Conservation (phyloP, 495 filamentous ascomycete species). For the Penicillium desertorum region DNA sequence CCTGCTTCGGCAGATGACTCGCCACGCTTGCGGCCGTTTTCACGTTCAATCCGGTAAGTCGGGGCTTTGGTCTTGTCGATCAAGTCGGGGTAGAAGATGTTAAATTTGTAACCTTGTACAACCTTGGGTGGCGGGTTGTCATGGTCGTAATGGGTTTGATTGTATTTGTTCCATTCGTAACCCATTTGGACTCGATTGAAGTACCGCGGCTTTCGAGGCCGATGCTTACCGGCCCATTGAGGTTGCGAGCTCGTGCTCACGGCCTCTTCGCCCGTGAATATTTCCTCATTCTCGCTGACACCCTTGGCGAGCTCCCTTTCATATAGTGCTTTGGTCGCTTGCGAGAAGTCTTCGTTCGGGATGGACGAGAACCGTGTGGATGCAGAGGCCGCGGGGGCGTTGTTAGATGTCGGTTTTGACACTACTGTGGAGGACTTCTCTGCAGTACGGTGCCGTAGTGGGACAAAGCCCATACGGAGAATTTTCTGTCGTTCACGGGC, state of each 20-base stretch:
- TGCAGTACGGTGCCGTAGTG: slow-evolving; percentile 53
- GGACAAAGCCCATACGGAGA: slow-evolving; percentile 68
- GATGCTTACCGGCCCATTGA: slow-evolving; percentile 86
- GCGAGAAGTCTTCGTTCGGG: slow-evolving; percentile 82
- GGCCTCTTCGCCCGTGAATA: slow-evolving; percentile 88
- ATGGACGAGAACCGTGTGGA: slow-evolving; percentile 72
- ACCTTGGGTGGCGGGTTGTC: slow-evolving; percentile 98
- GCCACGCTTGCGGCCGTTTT: slow-evolving; percentile 81
- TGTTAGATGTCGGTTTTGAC: slow-evolving; percentile 31
- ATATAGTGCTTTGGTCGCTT: slow-evolving; percentile 87
- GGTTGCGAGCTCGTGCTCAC: slow-evolving; percentile 64
- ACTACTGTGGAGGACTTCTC: slow-evolving; percentile 47
- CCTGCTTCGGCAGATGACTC: slow-evolving; percentile 95
- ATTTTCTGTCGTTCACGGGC: slow-evolving; percentile 63
- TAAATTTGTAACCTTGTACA: slow-evolving; percentile 98
- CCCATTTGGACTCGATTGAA: slow-evolving; percentile 99
- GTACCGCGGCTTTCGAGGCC: slow-evolving; percentile 90
- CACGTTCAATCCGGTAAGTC: slow-evolving; percentile 91
- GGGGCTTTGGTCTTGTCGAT: slow-evolving; percentile 94
- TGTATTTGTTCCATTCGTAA: slow-evolving; percentile 99
- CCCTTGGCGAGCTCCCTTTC: slow-evolving; percentile 92
- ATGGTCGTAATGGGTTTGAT: slow-evolving; percentile 99
- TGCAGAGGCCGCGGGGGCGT: slow-evolving; percentile 41
- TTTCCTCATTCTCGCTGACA: slow-evolving; percentile 90
- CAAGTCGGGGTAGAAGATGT: slow-evolving; percentile 98